phyloP scores from a whole-genome alignment of 495 filamentous ascomycete species.

The Neurospora sp. region DNA sequence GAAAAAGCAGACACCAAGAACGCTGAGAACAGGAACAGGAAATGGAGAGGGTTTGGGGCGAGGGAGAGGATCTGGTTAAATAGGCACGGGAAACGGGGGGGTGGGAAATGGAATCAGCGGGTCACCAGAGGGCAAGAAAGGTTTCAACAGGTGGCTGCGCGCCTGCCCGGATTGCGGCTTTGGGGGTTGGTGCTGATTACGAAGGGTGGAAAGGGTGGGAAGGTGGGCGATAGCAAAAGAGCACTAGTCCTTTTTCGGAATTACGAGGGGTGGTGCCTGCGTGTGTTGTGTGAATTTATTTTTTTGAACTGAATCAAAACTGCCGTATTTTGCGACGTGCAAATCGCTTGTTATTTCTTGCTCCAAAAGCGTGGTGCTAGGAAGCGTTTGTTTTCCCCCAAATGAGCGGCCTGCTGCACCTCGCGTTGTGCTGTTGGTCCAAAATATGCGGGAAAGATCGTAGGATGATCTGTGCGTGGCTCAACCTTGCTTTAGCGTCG shows the following conservation, averaged over 20 bases:
- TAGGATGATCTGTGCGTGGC: not conserved
- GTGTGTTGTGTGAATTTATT: constrained; percentile 1
- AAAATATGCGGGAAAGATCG: not conserved
- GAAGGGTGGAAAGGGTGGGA: not conserved
- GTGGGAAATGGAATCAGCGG: not conserved
- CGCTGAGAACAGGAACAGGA: not conserved
- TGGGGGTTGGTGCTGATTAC: not conserved
- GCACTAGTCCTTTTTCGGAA: constrained; percentile 21
- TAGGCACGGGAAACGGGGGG: not conserved
- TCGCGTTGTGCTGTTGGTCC: not conserved
- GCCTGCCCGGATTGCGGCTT: not conserved
- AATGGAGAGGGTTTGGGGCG: not conserved
- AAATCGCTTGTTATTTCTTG: constrained; percentile 3
- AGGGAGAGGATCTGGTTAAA: not conserved
- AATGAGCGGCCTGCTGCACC: not conserved
- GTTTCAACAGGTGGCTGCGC: not conserved
- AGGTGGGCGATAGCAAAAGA: not conserved
- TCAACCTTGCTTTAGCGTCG: not conserved
- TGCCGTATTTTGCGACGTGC: constrained; percentile 8
- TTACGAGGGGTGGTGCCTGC: not conserved
- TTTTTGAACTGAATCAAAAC: constrained; percentile 1
- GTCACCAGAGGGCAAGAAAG: not conserved
- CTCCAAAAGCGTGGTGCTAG: constrained; percentile 4
- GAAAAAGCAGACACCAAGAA: not conserved
- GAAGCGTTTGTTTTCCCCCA: constrained; percentile 4